Base-by-base conservation (phyloP, 108 stramenopile genomes). In the Cyclotella baltica region DNA sequence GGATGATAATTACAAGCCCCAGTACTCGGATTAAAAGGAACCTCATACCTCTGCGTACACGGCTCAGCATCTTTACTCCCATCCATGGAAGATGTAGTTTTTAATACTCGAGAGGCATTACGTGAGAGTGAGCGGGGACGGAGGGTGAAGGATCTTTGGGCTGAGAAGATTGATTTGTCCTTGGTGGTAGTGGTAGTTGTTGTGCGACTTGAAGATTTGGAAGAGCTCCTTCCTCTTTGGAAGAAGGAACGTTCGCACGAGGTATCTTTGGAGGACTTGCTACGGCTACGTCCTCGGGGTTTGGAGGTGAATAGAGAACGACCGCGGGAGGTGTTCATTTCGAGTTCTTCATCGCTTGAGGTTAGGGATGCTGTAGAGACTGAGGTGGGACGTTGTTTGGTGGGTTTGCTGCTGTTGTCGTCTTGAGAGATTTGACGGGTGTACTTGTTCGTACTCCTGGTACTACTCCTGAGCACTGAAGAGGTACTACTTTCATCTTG, bases 1-100 rank as follows among this genome's bases (percentile, higher is more conserved):
- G 70, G 70, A 38, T 70, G 70, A 57, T 70, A 70, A 57, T 57
- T 13, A 37, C 70, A 70, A 53, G 6, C 37, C 22, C 70, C 70
- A 5, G 70, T 70, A 1, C 3, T 36, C 23, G 70, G 70, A 58
- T 70, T 31, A 57, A 70, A 70, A 3, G 70, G 70, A 1, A 70
- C 55, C 23, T 56, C 53, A 57, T 57, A 70, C 3, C 35, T 56
- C 56, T 50, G 48, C 22, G 55, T 57, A 33, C 28, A 40, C 4
- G 53, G 70, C 40, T 70, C 70, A 25, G 31, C 53, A 55, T 70
- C 70, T n/a, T 57, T 40, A 33, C 38, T 37, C 22, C 70, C 70
- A 58, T 70, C 70, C 70, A 70, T 70, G 13, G 23, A 28, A 0
- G 56, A 57, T 8, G 70, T 57, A n/a, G 37, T 28, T 40, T 38